These are phyloP conservation scores for Syncephalastrum contaminatum DNA, from an alignment of 371 early-diverging fungal species.

Conservation along the genomic window DNA sequence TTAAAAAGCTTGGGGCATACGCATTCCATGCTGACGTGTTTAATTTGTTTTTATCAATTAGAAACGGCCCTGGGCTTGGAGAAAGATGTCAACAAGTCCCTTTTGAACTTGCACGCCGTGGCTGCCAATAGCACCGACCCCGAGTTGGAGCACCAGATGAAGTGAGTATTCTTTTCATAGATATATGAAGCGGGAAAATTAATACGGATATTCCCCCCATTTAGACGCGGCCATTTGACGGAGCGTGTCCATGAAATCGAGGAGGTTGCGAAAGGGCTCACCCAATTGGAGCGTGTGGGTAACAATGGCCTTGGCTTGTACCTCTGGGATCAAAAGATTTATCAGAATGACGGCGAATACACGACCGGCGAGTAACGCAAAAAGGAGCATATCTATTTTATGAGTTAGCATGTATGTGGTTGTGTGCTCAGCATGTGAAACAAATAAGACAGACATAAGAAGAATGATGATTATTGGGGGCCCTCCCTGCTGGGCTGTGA, in stretches of 20 bases:
- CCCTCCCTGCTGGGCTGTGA: too few species aligned
- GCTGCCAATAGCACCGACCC: conserved; percentile 51
- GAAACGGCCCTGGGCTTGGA: conserved; percentile 39
- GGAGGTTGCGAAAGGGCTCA: conserved; percentile 45
- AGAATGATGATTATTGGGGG: too few species aligned
- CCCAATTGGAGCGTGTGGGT: conserved; percentile 52
- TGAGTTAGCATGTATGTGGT: background rate
- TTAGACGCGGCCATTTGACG: conserved; percentile 29
- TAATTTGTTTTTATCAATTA: conserved; percentile 2
- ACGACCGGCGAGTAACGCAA: conserved; percentile 1
- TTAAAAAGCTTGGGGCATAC: background rate
- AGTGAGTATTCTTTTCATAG: conserved; percentile 27
- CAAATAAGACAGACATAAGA: background rate
- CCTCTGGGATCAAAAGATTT: conserved; percentile 40
- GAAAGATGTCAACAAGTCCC: conserved; percentile 61
- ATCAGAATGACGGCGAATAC: conserved; percentile 26
- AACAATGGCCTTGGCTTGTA: conserved; percentile 55
- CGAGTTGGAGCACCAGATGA: conserved; percentile 57
- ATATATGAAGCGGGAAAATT: background rate
- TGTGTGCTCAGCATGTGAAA: too few species aligned
- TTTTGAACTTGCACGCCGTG: conserved; percentile 53
- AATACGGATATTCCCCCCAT: background rate
- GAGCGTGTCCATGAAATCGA: conserved; percentile 48
- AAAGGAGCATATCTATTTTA: conserved; percentile 1
- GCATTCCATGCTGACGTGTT: conserved; percentile 2